Evolutionary conservation across 1,284 basidiomycete genomes (phyloP), one percentile per base, ranked within the genome.

Genomic region (Moesziomyces parantarcticus): DNA sequence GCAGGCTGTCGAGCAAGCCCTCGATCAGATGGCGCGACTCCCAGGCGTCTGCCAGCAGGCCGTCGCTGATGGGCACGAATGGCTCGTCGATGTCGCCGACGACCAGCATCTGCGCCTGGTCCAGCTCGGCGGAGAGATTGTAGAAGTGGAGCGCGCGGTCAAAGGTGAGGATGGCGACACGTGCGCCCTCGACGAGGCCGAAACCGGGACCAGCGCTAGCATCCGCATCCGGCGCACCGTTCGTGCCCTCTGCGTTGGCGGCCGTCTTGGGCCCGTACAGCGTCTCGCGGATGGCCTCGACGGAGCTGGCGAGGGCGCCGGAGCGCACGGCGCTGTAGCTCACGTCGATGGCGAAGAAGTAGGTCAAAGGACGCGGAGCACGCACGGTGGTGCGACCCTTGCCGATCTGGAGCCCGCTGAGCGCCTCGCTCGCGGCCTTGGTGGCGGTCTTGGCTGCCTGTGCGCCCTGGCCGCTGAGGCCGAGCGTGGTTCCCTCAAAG

Each of bases 291-390:
- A 99, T 87, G 3, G 88, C 87, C 45, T 87, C 86, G 79, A 92
- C 93, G 2, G 90, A 89, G 20, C 89, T 87, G 44, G 86, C 84
- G n/a, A 97, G 85, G 60, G 95, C 89, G 0, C 93, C 94, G 3
- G 90, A 89, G 43, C 88, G 86, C 0, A 91, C 87, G 10, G 92
- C 88, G 34, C 90, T 89, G 66, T 86, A 86, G 23, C 92, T 92
- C 42, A 97, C 90, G 78, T 99, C 97, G 60, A 99, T 88, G 0
- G 90, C 90, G 77, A 99, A 97, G n/a, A 99, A 85, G 77, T 90
- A 91, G 50, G 90, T 88, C 80, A 97, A 86, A 0, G 92, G 89
- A 43, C 76, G 72, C 11, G 82, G 82, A 3, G 76, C 77, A 20
- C 82, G 79, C 22, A 83, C 79, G 0, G 76, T 79, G 13, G 81